These are phyloP conservation scores for Piper betle DNA, from an alignment of 164 flowering plant genomes.

Conservation along the genomic window DNA sequence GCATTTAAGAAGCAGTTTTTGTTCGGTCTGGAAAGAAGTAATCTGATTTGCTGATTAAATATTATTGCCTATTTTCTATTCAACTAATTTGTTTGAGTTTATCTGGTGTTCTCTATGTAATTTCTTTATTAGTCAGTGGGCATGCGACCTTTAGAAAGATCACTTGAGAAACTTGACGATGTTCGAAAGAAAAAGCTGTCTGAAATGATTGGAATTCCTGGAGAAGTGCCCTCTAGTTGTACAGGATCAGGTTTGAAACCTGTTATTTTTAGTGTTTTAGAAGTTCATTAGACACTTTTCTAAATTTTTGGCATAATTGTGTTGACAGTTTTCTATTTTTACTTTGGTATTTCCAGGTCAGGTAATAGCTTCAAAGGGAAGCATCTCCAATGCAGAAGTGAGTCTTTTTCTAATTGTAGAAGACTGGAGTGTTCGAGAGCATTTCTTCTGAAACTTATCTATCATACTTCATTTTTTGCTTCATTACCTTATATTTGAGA, in stretches of 20 bases:
- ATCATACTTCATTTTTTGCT: neutral
- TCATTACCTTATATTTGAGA: neutral
- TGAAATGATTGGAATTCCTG: constrained; percentile 78
- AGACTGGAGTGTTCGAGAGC: neutral
- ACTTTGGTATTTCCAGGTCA: constrained; percentile 16
- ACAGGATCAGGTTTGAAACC: constrained; percentile 39
- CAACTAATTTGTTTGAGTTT: no score
- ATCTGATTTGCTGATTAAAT: no score
- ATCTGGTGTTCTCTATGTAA: neutral
- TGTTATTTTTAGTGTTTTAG: constrained; percentile 2
- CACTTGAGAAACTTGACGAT: constrained; percentile 95
- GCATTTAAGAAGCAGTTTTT: no score
- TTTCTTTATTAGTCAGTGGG: constrained; percentile 60
- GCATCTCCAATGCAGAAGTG: constrained; percentile 28
- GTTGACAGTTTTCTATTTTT: neutral
- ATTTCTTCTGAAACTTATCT: neutral
- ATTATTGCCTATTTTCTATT: no score
- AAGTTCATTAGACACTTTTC: neutral
- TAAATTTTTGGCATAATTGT: neutral
- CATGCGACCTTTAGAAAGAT: constrained; percentile 90
- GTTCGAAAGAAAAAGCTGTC: constrained; percentile 84
- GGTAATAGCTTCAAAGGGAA: constrained; percentile 34
- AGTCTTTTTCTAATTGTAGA: constrained; percentile 1
- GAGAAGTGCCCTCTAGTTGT: constrained; percentile 29
- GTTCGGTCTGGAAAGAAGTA: no score